Evolutionary conservation across 2,329 filamentous ascomycete species (phyloP).

Genomic region (Endocalyx cinctus): DNA sequence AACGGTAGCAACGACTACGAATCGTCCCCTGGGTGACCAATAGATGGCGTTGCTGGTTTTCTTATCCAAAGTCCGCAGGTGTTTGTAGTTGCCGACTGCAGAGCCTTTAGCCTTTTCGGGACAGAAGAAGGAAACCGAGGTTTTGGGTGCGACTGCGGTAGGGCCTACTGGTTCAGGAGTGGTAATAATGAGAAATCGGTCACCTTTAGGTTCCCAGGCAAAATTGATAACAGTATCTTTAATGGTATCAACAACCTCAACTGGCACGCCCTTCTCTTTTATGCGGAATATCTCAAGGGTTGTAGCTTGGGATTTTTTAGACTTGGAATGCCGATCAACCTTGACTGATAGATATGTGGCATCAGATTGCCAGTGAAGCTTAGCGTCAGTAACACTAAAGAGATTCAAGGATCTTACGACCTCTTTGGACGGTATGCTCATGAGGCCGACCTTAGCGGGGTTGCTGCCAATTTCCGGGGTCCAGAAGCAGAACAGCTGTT

Average conservation of each 20-base stretch:
- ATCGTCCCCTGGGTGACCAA: conserved; percentile 94
- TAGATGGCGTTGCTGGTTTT: conserved; percentile 99
- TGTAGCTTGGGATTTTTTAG: conserved; percentile 95
- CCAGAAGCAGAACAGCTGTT: conserved; percentile 98
- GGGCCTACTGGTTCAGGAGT: conserved; percentile 76
- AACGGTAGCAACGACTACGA: conserved; percentile 90
- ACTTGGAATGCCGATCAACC: conserved; percentile 97
- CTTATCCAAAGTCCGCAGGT: conserved; percentile 92
- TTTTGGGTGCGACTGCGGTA: conserved; percentile 86
- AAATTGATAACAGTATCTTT: conserved; percentile 99
- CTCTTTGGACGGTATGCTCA: conserved; percentile 94
- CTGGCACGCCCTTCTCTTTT: conserved; percentile 93
- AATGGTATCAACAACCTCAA: conserved; percentile 95
- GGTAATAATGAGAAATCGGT: conserved; percentile 95
- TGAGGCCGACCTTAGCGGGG: conserved; percentile 92
- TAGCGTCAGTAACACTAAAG: conserved; percentile 96
- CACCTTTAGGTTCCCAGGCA: conserved; percentile 97
- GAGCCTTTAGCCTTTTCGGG: conserved; percentile 87
- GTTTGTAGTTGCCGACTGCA: conserved; percentile 87
- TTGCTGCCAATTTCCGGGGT: conserved; percentile 97
- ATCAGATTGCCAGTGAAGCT: conserved; percentile 98
- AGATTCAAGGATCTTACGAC: conserved; percentile 91
- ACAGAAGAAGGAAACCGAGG: conserved; percentile 91
- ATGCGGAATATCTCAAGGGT: conserved; percentile 98
- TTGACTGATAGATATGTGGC: conserved; percentile 94